These are phyloP conservation scores for Lactifluus subvellereus DNA, from an alignment of 768 basidiomycete species.

Conservation along the genomic window DNA sequence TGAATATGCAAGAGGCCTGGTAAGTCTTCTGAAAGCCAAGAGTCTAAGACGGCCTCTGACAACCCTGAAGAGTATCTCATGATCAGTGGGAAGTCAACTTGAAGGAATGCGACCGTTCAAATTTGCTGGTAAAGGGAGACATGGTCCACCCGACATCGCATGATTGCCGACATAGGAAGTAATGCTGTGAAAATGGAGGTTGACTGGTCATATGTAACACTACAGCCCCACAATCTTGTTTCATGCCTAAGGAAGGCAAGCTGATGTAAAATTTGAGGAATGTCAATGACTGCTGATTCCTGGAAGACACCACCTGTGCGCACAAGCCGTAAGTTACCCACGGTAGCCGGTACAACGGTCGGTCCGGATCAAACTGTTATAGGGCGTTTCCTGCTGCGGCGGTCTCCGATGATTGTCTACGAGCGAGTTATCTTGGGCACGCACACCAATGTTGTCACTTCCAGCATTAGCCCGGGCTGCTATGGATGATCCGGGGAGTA, in stretches of 20 bases:
- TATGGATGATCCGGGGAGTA: neutral
- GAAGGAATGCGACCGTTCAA: neutral
- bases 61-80: neutral
- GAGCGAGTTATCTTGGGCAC: neutral
- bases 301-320: neutral
- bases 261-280: neutral
- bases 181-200: neutral
- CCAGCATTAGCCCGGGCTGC: neutral
- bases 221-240: neutral
- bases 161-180: neutral
- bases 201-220: neutral
- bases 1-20: neutral
- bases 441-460: neutral
- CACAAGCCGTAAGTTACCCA: neutral
- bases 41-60: neutral
- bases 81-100: neutral
- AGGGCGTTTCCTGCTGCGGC: neutral
- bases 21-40: neutral
- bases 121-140: neutral
- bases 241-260: neutral
- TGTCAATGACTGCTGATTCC: neutral
- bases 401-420: neutral
- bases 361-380: neutral
- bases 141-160: neutral
- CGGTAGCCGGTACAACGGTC: neutral